phyloP scores from a whole-genome alignment of 2,329 filamentous ascomycete species.

The Cladosporium sp. region DNA sequence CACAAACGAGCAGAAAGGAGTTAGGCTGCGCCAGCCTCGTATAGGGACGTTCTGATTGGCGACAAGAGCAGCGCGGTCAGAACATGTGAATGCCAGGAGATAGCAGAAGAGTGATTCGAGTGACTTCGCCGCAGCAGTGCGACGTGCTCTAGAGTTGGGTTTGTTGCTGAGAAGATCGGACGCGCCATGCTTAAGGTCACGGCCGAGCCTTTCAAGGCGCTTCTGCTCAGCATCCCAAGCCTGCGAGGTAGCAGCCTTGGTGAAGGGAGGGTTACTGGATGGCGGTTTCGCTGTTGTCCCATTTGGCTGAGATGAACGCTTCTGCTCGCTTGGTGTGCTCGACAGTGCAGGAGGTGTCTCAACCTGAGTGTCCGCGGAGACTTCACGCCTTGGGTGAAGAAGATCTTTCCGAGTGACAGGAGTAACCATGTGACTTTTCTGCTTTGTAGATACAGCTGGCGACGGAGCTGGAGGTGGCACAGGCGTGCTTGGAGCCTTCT shows the following conservation, averaged over 20 bases:
- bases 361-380: constrained; percentile 18
- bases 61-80: constrained; percentile 30
- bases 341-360: constrained; percentile 29
- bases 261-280: constrained; percentile 24
- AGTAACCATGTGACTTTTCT: constrained; percentile 30
- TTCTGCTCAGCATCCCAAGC: constrained; percentile 41
- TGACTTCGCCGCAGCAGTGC: constrained; percentile 41
- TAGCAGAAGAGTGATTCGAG: constrained; percentile 49
- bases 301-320: constrained; percentile 20
- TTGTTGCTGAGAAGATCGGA: constrained; percentile 37
- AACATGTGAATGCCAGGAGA: constrained; percentile 36
- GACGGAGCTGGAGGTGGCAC: constrained; percentile 10
- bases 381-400: constrained; percentile 30
- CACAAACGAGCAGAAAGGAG: constrained; percentile 23
- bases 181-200: constrained; percentile 49
- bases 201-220: constrained; percentile 44
- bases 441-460: constrained; percentile 21
- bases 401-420: constrained; percentile 32
- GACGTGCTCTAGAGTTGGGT: constrained; percentile 17
- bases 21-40: constrained; percentile 18
- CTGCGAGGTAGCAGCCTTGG: constrained; percentile 29
- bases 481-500: constrained; percentile 14
- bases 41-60: constrained; percentile 24
- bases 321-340: constrained; percentile 26
- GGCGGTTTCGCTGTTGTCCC: constrained; percentile 11